Conservation (phyloP, 2,329 filamentous ascomycete species). For the Fusarium duplospermum region DNA sequence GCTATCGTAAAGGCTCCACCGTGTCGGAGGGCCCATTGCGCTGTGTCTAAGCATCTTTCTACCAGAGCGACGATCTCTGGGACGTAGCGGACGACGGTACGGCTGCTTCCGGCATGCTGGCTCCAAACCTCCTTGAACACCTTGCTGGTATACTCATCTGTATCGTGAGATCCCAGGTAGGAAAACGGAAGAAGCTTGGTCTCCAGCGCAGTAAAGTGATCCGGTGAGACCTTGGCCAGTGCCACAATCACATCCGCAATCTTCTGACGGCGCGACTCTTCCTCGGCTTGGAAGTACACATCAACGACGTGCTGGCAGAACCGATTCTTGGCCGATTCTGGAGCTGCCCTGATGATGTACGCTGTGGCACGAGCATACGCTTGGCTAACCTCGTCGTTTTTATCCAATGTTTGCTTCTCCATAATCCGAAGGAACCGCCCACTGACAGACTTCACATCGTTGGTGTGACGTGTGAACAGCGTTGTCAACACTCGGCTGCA, state of each 20-base stretch:
- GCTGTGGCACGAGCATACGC: slow-evolving; percentile 89
- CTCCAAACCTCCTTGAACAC: slow-evolving; percentile 89
- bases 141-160: slow-evolving; percentile 80
- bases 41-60: slow-evolving; percentile 76
- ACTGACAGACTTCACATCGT: slow-evolving; percentile 80
- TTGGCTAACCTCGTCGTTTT: slow-evolving; percentile 92
- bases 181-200: slow-evolving; percentile 84
- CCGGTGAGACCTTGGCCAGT: slow-evolving; percentile 86
- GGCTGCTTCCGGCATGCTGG: slow-evolving; percentile 87
- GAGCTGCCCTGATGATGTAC: slow-evolving; percentile 77
- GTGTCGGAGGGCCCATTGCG: slow-evolving; percentile 92
- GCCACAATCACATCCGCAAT: slow-evolving; percentile 86
- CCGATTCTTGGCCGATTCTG: slow-evolving; percentile 60
- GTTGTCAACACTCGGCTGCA: slow-evolving; percentile 87
- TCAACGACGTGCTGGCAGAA: slow-evolving; percentile 68
- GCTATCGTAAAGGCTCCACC: slow-evolving; percentile 85
- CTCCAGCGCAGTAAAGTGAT: slow-evolving; percentile 85
- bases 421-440: slow-evolving; percentile 81
- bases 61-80: slow-evolving; percentile 81
- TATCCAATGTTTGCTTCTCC: slow-evolving; percentile 85
- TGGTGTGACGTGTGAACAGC: slow-evolving; percentile 81
- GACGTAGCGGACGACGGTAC: slow-evolving; percentile 85
- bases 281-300: slow-evolving; percentile 85
- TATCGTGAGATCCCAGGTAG: slow-evolving; percentile 89
- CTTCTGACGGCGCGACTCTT: slow-evolving; percentile 78